A percentile compares a stretch with the other conserved stretches of the same genome.
These are phyloP conservation scores for Mucor circinelloides DNA, from an alignment of 371 early-diverging fungal species.

Conservation along the genomic window DNA sequence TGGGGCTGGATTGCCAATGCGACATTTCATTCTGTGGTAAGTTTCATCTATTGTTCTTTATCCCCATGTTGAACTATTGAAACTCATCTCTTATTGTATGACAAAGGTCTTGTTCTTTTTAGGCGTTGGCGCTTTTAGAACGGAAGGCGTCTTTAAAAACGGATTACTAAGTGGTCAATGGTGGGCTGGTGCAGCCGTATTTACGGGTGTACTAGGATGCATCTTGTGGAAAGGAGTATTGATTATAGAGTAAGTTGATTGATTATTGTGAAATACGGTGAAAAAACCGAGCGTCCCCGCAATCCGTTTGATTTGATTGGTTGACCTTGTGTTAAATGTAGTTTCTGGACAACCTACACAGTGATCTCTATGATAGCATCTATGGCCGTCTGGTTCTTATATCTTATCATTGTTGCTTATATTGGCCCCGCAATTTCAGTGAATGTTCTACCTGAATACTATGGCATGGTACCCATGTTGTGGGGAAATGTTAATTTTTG, in stretches of 20 bases:
- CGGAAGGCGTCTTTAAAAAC: slow-evolving; percentile 61
- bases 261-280: background rate
- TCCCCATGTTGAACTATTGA: background rate
- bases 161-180: slow-evolving; percentile 77
- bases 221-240: slow-evolving; percentile 86
- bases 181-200: slow-evolving; percentile 77
- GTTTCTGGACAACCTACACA: slow-evolving; percentile 85
- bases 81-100: background rate
- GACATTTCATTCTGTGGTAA: slow-evolving; percentile 79
- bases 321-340: slow-evolving; percentile 15
- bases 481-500: slow-evolving; percentile 85
- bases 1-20: slow-evolving; percentile 93
- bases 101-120: slow-evolving; percentile 64
- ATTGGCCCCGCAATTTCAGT: slow-evolving; percentile 81
- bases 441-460: slow-evolving; percentile 66
- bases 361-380: slow-evolving; percentile 82
- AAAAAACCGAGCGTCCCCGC: slow-evolving; percentile 15
- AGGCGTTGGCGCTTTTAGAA: slow-evolving; percentile 60
- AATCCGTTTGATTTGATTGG: slow-evolving; percentile 10
- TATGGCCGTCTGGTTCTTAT: slow-evolving; percentile 83
- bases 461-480: slow-evolving; percentile 73
- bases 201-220: slow-evolving; percentile 76
- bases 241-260: slow-evolving; percentile 70
- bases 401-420: slow-evolving; percentile 80
- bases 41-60: slow-evolving; percentile 34